These are phyloP conservation scores for Talaromyces amestolkiae DNA, from an alignment of 2,329 filamentous ascomycete genomes.

Conservation along the genomic window DNA sequence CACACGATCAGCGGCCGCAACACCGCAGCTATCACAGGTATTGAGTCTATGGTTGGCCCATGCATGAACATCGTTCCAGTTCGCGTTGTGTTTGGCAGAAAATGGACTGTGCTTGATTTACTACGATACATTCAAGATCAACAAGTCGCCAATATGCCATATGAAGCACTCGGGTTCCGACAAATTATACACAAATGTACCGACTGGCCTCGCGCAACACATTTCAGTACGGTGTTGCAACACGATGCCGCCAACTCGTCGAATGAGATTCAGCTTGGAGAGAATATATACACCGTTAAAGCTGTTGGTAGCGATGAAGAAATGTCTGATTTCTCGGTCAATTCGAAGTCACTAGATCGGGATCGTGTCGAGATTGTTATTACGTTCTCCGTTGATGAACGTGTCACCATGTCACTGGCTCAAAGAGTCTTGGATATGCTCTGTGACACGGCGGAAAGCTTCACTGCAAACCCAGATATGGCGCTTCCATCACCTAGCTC, in stretches of 20 bases:
- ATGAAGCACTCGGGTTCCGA: conserved; percentile 55
- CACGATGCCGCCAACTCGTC: conserved; percentile 40
- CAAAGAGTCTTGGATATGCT: conserved; percentile 40
- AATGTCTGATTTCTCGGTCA: conserved; percentile 40
- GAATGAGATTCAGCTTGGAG: conserved; percentile 38
- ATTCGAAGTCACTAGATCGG: conserved; percentile 36
- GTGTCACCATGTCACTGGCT: conserved; percentile 34
- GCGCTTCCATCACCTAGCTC: conserved; percentile 34
- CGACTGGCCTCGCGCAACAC: conserved; percentile 42
- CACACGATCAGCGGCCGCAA: conserved; percentile 66
- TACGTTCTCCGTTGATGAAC: conserved; percentile 39
- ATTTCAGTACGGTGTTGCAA: conserved; percentile 43
- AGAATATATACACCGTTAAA: conserved; percentile 39
- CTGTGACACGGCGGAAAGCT: conserved; percentile 37
- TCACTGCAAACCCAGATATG: conserved; percentile 37
- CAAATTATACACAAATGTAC: conserved; percentile 52
- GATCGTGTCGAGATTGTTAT: conserved; percentile 37
- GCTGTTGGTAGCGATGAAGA: conserved; percentile 41
- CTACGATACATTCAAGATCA: conserved; percentile 57
- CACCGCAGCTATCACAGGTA: conserved; percentile 51
- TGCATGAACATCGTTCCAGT: conserved; percentile 68
- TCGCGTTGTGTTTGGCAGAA: conserved; percentile 54
- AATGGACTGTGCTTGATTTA: conserved; percentile 54
- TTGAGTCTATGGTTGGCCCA: conserved; percentile 60
- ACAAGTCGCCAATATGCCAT: conserved; percentile 55